Evolutionary conservation across 192 early-diverging fungal species (phyloP).

Genomic region (Allomyces macrogynus): DNA sequence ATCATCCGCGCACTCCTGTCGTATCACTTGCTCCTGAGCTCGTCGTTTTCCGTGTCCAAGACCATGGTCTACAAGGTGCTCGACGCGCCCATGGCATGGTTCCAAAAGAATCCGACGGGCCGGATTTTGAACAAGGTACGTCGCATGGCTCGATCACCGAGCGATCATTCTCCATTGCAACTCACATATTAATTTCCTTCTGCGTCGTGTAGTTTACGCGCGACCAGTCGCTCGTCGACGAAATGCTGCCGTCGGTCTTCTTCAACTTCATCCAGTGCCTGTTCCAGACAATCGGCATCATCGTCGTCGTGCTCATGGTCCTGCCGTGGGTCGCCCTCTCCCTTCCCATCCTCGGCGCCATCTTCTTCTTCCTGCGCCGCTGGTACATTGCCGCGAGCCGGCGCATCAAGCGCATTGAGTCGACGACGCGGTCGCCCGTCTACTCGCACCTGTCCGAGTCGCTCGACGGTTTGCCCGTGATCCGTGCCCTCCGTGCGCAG

Average conservation of each 20-base stretch:
- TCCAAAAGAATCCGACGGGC: conserved; percentile 38
- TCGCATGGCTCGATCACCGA: not conserved
- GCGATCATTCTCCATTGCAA: not conserved
- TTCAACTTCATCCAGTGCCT: conserved; percentile 20
- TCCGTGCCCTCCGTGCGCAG: conserved; percentile 41
- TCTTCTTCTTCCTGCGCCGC: conserved; percentile 26
- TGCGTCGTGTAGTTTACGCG: not conserved
- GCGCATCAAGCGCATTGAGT: conserved; percentile 49
- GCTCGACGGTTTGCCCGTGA: conserved; percentile 42
- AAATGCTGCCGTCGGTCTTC: conserved; percentile 30
- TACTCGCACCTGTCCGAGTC: conserved; percentile 38
- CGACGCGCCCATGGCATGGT: conserved; percentile 29
- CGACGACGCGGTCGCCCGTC: conserved; percentile 40
- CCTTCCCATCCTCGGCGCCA: conserved; percentile 20
- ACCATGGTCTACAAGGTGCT: conserved; percentile 13
- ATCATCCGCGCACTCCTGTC: not conserved
- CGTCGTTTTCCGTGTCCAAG: not conserved
- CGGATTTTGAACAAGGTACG: conserved; percentile 39
- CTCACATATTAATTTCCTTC: not conserved
- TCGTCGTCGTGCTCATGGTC: conserved; percentile 34
- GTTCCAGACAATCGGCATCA: conserved; percentile 16
- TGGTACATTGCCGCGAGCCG: conserved; percentile 33
- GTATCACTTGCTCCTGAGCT: not conserved
- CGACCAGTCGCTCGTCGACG: conserved; percentile 41
- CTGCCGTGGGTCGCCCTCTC: conserved; percentile 37